phyloP scores from a whole-genome alignment of 495 filamentous ascomycete species.

The Aspergillus kassunensis region DNA sequence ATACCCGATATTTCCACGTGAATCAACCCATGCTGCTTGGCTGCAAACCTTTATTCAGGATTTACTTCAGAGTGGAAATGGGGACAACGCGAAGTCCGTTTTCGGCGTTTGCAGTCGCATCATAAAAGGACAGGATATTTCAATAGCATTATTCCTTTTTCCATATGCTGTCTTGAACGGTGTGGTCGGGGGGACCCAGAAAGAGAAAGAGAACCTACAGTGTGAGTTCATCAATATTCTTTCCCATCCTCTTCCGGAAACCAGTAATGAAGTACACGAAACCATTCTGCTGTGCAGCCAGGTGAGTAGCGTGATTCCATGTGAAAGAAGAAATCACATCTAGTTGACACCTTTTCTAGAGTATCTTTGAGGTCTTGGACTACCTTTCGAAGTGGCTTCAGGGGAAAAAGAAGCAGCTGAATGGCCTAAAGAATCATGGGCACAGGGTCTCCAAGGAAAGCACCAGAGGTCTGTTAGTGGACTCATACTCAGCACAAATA shows the following conservation, averaged over 20 bases:
- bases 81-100: constrained; percentile 63
- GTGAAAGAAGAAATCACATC: neutral
- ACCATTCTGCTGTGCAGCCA: constrained; percentile 77
- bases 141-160: constrained; percentile 78
- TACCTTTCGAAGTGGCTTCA: constrained; percentile 89
- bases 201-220: constrained; percentile 62
- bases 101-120: constrained; percentile 78
- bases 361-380: constrained; percentile 85
- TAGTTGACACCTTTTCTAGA: constrained; percentile 43
- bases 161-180: constrained; percentile 81
- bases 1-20: constrained; percentile 73
- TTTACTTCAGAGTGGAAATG: constrained; percentile 68
- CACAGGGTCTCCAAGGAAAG: constrained; percentile 36
- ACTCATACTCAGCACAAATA: constrained; percentile 49
- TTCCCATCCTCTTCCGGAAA: constrained; percentile 51
- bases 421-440: constrained; percentile 30
- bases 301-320: constrained; percentile 42
- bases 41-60: constrained; percentile 75
- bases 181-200: constrained; percentile 62
- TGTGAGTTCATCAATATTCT: constrained; percentile 69
- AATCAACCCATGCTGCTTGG: constrained; percentile 71
- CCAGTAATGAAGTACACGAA: constrained; percentile 55
- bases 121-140: constrained; percentile 75
- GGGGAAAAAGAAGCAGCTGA: constrained; percentile 63
- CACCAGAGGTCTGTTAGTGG: constrained; percentile 32